phyloP scores from a whole-genome alignment of 2,329 filamentous ascomycete genomes.

The Sclerotinia sclerotiorum region DNA sequence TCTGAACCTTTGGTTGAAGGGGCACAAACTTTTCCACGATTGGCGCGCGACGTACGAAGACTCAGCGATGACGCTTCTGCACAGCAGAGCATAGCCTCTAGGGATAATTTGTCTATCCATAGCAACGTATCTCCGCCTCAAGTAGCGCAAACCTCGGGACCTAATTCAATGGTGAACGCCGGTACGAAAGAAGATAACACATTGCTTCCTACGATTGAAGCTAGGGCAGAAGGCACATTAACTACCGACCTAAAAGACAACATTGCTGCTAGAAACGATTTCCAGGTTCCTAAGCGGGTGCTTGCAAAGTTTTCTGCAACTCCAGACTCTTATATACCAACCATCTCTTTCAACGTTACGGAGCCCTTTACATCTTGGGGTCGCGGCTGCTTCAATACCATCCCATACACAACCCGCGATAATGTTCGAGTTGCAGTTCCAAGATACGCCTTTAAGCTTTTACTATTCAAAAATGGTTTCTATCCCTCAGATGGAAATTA shows the following conservation, averaged over 20 bases:
- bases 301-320: constrained; percentile 68
- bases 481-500: constrained; percentile 50
- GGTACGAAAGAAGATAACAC: neutral
- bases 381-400: constrained; percentile 65
- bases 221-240: neutral
- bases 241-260: neutral
- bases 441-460: constrained; percentile 76
- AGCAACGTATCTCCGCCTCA: constrained; percentile 25
- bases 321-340: constrained; percentile 61
- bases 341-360: constrained; percentile 64
- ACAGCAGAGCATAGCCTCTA: constrained; percentile 3
- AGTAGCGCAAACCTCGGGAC: neutral
- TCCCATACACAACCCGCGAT: constrained; percentile 58
- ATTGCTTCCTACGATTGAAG: neutral
- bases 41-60: constrained; percentile 38
- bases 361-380: constrained; percentile 75
- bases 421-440: constrained; percentile 67
- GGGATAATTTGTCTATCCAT: constrained; percentile 24
- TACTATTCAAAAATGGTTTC: constrained; percentile 69
- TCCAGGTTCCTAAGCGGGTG: constrained; percentile 43
- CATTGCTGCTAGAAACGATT: constrained; percentile 32
- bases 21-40: constrained; percentile 29
- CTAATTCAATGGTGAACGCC: neutral
- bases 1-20: constrained; percentile 36
- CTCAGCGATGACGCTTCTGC: constrained; percentile 27